Percentiles rank a stretch among this genome's conserved stretches.
These are phyloP conservation scores for Sclerotinia minor DNA, from an alignment of 2,329 filamentous ascomycete species.

Conservation along the genomic window DNA sequence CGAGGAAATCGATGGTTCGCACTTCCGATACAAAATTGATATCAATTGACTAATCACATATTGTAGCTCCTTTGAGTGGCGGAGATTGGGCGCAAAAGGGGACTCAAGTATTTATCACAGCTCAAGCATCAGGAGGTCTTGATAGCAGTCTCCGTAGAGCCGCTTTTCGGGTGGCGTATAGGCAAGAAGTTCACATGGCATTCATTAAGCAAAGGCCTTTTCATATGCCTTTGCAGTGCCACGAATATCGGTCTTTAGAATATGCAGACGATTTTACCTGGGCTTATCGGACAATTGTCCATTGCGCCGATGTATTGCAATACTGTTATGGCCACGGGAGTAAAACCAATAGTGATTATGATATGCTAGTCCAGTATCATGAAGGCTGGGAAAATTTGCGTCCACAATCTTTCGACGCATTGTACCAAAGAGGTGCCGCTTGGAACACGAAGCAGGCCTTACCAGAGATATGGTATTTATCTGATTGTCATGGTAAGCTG, in stretches of 20 bases:
- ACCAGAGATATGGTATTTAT: slow-evolving; percentile 34
- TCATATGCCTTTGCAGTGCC: slow-evolving; percentile 44
- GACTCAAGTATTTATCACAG: slow-evolving; percentile 35
- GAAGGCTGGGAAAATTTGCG: slow-evolving; percentile 28
- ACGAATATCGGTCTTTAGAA: slow-evolving; percentile 31
- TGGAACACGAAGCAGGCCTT: slow-evolving; percentile 21
- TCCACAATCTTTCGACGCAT: slow-evolving; percentile 32
- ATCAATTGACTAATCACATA: not conserved
- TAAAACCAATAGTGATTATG: slow-evolving; percentile 27
- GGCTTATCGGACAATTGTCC: slow-evolving; percentile 33
- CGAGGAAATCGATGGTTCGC: slow-evolving; percentile 45
- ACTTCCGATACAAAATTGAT: not conserved
- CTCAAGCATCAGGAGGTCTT: slow-evolving; percentile 38
- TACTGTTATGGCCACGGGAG: slow-evolving; percentile 33
- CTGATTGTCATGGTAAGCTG: slow-evolving; percentile 33
- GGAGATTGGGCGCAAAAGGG: slow-evolving; percentile 32
- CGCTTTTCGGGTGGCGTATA: slow-evolving; percentile 50
- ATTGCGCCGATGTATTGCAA: slow-evolving; percentile 33
- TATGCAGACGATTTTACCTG: slow-evolving; percentile 33
- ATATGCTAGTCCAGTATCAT: slow-evolving; percentile 30
- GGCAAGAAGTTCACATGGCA: slow-evolving; percentile 52
- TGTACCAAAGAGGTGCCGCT: slow-evolving; percentile 28
- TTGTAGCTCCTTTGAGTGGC: slow-evolving; percentile 31
- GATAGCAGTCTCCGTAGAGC: slow-evolving; percentile 46
- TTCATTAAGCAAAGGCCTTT: slow-evolving; percentile 46